Evolutionary conservation across 495 filamentous ascomycete genomes (phyloP), one percentile per base, ranked within the genome.

Genomic region (Polyplosphaeria fusca): DNA sequence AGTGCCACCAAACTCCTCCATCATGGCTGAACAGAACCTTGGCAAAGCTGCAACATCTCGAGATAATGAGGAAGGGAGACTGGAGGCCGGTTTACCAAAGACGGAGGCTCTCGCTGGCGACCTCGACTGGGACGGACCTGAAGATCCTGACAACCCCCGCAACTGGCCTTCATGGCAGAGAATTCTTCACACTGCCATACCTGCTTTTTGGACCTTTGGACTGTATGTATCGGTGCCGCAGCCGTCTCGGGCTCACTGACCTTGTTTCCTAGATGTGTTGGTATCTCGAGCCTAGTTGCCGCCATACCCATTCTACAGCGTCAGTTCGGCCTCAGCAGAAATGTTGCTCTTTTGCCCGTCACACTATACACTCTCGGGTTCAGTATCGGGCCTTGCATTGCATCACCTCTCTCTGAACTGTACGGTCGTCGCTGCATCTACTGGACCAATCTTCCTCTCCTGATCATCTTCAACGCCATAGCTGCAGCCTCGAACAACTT

Each of bases 151-250:
- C 9, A 55, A 55, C 25, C 51, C 51, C 4, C 13, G 41, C 13
- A 55, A 55, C 41, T 55, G 51, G 51, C 13, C 14, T 18, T 11
- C 23, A 9, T 55, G 51, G 23, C 7, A 55, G 51, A 52, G 22
- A 28, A 22, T 26, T 14, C 16, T 23, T 18, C 49, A 52, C 46
- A 49, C 19, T 43, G 25, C 25, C 39, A 22, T 55, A 12, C 51
- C 51, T 7, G 39, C 28, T 13, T 13, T 30, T 22, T 35, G 14
- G 14, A 4, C 14, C 9, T 35, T 48, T 20, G 46, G 23, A 7
- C 43, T 46, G 30, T 35, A 35, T n/a, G 30, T 35, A 35, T 9
- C 30, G 9, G 30, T 35, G 30, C 30, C 30, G n/a, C 30, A 35
- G 30, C 30, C 30, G n/a, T n/a, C n/a, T 35, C n/a, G 30, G 30